Base-by-base conservation (phyloP, 176 grass and related monocot species). In the Rhynchospora tenuis region DNA sequence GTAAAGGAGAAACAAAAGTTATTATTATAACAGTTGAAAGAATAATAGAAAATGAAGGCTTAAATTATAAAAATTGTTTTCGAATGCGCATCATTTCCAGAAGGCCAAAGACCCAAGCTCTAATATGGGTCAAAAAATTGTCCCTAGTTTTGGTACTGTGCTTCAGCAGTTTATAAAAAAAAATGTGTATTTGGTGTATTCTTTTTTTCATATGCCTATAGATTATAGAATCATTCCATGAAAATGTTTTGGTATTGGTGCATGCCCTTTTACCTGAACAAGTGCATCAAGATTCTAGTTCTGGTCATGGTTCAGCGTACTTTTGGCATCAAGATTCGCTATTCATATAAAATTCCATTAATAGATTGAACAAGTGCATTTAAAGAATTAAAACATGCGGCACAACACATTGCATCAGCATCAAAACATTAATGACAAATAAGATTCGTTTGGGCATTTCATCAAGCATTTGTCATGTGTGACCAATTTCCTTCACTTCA, bases 1-100 rank as follows among this genome's bases (percentile, higher is more conserved):
- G 91, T 60, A 85, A 44, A 64, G 80, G 12, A 83, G 66, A 22
- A 82, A 14, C 19, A 23, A 20, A 20, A 28, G 51, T 56, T 24
- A 16, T 9, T 27, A 50, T 74, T 13, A 51, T 5, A 28, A 16
- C 3, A 28, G 47, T 61, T 46, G 42, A 54, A 75, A 75, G 22
- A 17, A 9, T 10, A 45, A 1, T 9, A 26, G 59, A 11, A 64
- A 23, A 75, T 3, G 52, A 29, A 7, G 23, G 23, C 24, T 16
- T 28, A 26, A 75, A 72, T 84, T 74, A 29, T 2, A 60, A 82
- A 71, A 42, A 73, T 26, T 19, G 20, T 29, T n/a, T 55, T 65
- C 16, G 38, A 69, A 23, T 79, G 63, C 61, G 12, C 15, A 81
- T 56, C 3, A 84, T 47, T 82, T 29, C 74, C 52, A 15, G 10